Base-by-base conservation (phyloP, 805 yeast genomes). In the Yarrowia phangngaensis region DNA sequence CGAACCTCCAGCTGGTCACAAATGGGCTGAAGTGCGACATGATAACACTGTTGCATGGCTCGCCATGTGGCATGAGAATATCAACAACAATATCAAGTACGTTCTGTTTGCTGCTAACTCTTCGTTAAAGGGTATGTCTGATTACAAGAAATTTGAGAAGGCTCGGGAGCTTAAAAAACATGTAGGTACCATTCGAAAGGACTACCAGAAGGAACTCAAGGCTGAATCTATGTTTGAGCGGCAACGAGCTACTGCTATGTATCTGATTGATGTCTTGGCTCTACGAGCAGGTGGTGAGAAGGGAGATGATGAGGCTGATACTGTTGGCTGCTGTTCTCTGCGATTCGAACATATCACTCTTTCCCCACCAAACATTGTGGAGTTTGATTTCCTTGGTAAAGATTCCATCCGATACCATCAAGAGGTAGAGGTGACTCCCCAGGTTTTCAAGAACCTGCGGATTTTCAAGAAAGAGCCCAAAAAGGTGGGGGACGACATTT, bases 261-360 rank as follows among this genome's bases (percentile, higher is more conserved):
- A 90, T 65, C 73, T 90, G 38, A 89, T 90, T 60, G 97, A 90
- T 69, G 79, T 82, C 3, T 81, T 90, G 60, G 97, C 97, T 0
- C 73, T 90, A 55, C 84, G 97, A 82, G 97, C 97, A 1, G 97
- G 97, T 63, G 96, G 97, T 58, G 97, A 90, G 65, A 90, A 90
- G 64, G 83, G 90, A 8, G 97, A 90, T 3, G 97, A 90, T 57
- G 97, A 89, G 63, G 97, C 97, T 2, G 97, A 90, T 63, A 90
- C 97, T 1, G 97, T 90, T 34, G 97, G 97, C 34, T 90, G 97
- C 67, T 90, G 97, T 68, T 89, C 97, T 1, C 73, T 90, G 56
- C 71, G 97, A 59, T 89, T 70, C 60, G 97, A 89, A 63, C 97
- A 89, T 65, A 76, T 90, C 33, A 81, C 89, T 1, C 71, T 90